phyloP scores from a whole-genome alignment of 1,284 basidiomycete genomes.

The Psilocybe mexicana region DNA sequence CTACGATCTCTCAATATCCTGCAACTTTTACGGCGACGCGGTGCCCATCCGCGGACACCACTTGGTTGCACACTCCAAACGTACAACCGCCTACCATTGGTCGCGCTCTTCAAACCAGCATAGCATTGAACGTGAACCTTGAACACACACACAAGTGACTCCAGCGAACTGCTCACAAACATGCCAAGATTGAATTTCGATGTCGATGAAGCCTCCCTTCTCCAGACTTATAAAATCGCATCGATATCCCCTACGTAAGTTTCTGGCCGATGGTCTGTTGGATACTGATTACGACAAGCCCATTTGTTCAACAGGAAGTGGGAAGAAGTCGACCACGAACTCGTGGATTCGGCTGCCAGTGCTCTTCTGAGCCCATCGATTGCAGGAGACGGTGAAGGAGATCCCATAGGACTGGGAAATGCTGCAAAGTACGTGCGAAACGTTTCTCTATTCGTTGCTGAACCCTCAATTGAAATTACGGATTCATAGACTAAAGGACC shows the following conservation, averaged over 20 bases:
- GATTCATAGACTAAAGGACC: constrained; percentile 53
- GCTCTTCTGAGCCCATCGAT: constrained; percentile 51
- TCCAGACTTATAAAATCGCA: constrained; percentile 75
- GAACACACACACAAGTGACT: no score
- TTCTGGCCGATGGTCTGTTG: neutral
- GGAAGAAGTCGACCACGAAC: constrained; percentile 80
- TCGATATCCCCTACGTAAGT: constrained; percentile 67
- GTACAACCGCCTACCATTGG: neutral
- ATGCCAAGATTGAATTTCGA: constrained; percentile 61
- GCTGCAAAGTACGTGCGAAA: constrained; percentile 55
- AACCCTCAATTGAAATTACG: constrained; percentile 7
- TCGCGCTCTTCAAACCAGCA: neutral
- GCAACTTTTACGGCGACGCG: neutral
- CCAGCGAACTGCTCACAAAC: no score
- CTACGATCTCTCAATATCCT: neutral
- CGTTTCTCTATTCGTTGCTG: neutral
- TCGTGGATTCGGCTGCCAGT: constrained; percentile 66
- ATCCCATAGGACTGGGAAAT: constrained; percentile 69
- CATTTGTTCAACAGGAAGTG: constrained; percentile 53
- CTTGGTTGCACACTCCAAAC: neutral
- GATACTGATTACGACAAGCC: neutral
- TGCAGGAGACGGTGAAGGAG: constrained; percentile 57
- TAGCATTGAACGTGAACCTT: no score
- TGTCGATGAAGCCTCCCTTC: constrained; percentile 70
- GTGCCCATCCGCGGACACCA: neutral